Evolutionary conservation across 148 eudicot species (phyloP), one percentile per base, ranked within the genome.

Genomic region (Vaccinium myrtillus): DNA sequence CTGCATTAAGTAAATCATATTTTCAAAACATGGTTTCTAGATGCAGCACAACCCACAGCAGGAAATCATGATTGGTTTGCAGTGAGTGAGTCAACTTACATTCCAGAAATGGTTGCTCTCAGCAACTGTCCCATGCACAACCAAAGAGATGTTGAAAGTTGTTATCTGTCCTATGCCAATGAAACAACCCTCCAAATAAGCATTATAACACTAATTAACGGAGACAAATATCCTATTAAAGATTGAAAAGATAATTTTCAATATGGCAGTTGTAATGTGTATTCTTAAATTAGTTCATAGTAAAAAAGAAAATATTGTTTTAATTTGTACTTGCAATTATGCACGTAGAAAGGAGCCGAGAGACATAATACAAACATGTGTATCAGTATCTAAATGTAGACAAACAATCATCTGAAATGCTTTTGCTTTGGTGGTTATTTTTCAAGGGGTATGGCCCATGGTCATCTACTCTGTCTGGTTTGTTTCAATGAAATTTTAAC

Each of bases 101-200:
- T 88, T 82, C 58, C 82, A 56, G 4, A 86, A 61, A 88, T 89
- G 87, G 88, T 91, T 92, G 86, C 90, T 87, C 93, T 96, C 99
- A 15, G 98, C 90, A 81, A 94, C 89, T 51, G 98, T 94, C 88
- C 99, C 99, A 71, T 84, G 98, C 49, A 93, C 95, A 53, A 96
- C 95, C 89, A 92, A 79, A 83, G 96, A 91, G 67, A 96, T 93
- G 87, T 96, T 96, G 91, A 96, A 96, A 83, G 98, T 96, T 54
- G 88, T 90, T 49, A 93, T 89, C 95, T 93, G 80, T 32, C 49
- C 25, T 27, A 75, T 74, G 81, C 69, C 50, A 74, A 79, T 79
- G 54, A 83, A 48, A 70, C 30, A 54, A 50, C 50, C 43, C 1
- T 49, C 77, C 77, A 21, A 23, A 63, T 13, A 23, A 84, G 19